Evolutionary conservation across 2,329 filamentous ascomycete species (phyloP), one percentile per base, ranked within the genome.

Genomic region (Moelleriella libera): DNA sequence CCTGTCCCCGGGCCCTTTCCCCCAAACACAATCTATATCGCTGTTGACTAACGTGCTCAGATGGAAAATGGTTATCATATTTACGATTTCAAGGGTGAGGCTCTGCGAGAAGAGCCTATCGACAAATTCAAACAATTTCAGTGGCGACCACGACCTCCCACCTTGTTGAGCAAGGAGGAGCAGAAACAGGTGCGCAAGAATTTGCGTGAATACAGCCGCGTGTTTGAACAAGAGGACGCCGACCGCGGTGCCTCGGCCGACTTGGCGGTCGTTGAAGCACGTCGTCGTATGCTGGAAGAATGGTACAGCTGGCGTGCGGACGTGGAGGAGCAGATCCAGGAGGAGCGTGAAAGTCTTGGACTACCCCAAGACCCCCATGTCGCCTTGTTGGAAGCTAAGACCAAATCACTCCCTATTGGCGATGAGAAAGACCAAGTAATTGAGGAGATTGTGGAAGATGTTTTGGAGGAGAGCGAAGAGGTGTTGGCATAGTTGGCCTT

Each of bases 51-150:
- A 56, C 41, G 29, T 14, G 34, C 34, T 45, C 61, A 95, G 87
- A 95, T 97, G 88, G 92, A 98, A 74, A 98, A 97, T 64, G 92
- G 92, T 53, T 98, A 95, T 74, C 90, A 97, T 66, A 72, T 98
- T 52, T 97, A 96, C 76, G 89, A 94, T 64, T 98, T 98, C 78
- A 85, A 82, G 65, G 94, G 92, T 54, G 83, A 85, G 58, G 78
- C 84, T 47, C 80, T 98, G 47, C 83, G 88, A 50, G 94, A 98
- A 69, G 87, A 96, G 67, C 83, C 82, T 46, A 76, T 94, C 50
- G 92, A 98, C 55, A 94, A 94, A 68, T 97, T 98, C 79, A 96
- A 96, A 78, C 92, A 98, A 68, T 87, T 89, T 69, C 68, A 86
- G 53, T 98, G 92, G 92, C 85, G 92, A 43, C 92, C 92, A 21